Evolutionary conservation across 805 yeast genomes (phyloP), one percentile per base, ranked within the genome.

Genomic region (Saturnispora ahearnii): DNA sequence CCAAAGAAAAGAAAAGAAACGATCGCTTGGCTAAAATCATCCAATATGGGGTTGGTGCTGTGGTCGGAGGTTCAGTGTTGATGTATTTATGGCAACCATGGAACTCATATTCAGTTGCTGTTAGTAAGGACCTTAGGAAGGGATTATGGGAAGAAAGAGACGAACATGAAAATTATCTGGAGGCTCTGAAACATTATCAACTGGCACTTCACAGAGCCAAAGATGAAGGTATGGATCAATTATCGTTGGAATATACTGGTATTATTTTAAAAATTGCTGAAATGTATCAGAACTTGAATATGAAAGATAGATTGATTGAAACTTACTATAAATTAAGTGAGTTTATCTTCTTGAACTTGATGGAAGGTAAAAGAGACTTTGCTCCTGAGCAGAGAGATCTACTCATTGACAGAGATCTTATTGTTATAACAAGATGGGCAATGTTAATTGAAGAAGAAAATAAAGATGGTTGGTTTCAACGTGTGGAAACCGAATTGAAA

Each of bases 121-220:
- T 88, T 10, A 93, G 96, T 26, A 77, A 73, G 48, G 71, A 77
- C 26, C 67, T 91, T 54, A 72, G 96, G 37, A 77, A 81, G 58
- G 97, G 85, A 0, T 69, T 90, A 5, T 80, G 90, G 84, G 90
- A 91, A 2, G 96, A 91, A 63, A 73, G 84, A 44, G 84, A 82
- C 45, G 81, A 79, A 13, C 76, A 77, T 21, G 52, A 76, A 38
- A 84, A 86, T 61, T 84, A 77, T 65, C 71, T 75, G 48, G 69
- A 78, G 53, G 96, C 97, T 0, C 69, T 88, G 52, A 74, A 76
- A 51, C 72, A 75, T 57, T 91, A 90, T 65, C 73, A 87, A 41
- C 82, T 83, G 55, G 96, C 96, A 0, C 67, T 89, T 28, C 72
- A 78, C 29, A 74, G 77, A 53, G 82, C 88, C 37, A 74, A 80